Base-by-base conservation (phyloP, 306 rosid genomes). In the Cyclanthera cordifolia region DNA sequence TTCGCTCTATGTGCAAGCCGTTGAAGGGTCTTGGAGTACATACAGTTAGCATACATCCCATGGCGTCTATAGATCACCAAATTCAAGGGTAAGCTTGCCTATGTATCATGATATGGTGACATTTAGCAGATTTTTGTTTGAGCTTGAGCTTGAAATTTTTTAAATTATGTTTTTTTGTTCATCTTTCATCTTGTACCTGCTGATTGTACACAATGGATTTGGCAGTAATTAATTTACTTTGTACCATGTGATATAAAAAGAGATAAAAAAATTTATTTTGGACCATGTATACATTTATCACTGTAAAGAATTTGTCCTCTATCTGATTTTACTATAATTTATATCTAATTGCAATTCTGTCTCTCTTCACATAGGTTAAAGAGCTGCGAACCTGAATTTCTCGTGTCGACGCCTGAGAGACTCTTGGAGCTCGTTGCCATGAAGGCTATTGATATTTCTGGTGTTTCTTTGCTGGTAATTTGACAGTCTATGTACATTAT, bases 331-430 rank as follows among this genome's bases (percentile, higher is more conserved):
- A 34, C 24, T 34, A 5, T 5, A 5, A 3, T 75, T 75, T 21
- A 1, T 64, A 77, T 71, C 80, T 77, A 53, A 77, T 74, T 67
- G 53, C 41, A 67, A 56, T n/a, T 67, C 54, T 77, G 32, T 53
- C 58, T 79, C 69, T 37, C 73, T 64, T 74, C 60, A 37, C 69
- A 78, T 82, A 93, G 99, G 58, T 76, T 89, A 73, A 84, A 77
- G 79, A 84, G 83, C 81, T 89, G 96, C 37, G 98, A 93, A 77
- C 98, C 98, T 63, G 98, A 93, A 83, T 83, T 93, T 73, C 89
- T 93, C 67, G 87, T 93, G 73, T 68, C 96, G 73, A 90, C 99
- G 65, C 94, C 99, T 45, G 99, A 83, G 86, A 93, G 99, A 79
- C 95, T 93, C 63, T 65, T 90, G 84, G 90, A 90, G 81, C 95